Base-by-base conservation (phyloP, 2,329 filamentous ascomycete species). In the Bimuria novae-zelandiae region DNA sequence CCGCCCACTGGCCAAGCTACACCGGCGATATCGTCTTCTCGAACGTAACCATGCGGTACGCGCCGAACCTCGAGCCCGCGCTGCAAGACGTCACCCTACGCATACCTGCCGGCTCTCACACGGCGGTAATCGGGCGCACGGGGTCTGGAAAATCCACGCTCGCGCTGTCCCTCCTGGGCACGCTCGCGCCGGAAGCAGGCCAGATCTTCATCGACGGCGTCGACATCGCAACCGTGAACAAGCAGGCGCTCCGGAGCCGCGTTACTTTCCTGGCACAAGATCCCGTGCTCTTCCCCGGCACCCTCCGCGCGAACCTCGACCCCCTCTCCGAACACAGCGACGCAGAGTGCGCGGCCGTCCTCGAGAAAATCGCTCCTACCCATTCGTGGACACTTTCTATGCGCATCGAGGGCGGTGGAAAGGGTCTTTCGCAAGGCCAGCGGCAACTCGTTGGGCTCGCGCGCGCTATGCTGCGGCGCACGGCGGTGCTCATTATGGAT, bases 121-220 rank as follows among this genome's bases (percentile, higher is more conserved):
- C 89, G 0, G 90, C 90, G 0, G 81, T 96, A 17, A 88, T 92
- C 10, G 91, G 91, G 2, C 84, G 90, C 8, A 95, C 90, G 0
- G 72, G 72, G 1, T 91, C 88, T 4, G 91, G 91, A 3, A 96
- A 96, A 73, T 91, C 87, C 45, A 95, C 90, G 0, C 81, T 93
- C 1, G 84, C 85, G 0, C 72, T 87, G 1, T 78, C 82, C 0
- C 74, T 88, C 1, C 79, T 88, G 0, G 83, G 80, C 8, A 70
- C 69, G 11, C 77, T 85, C 12, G 65, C 77, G 0, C 82, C 84
- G 0, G 76, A 80, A 33, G 74, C 70, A 2, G 86, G 86, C 4
- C 74, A 73, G 2, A 87, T 89, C 37, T 60, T 80, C 3, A 80
- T 89, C 46, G 86, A 88, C 60, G 78, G 77, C 19, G 77, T 88